Conservation (phyloP, 169 alveolate genomes). For the Perkinsus olseni region DNA sequence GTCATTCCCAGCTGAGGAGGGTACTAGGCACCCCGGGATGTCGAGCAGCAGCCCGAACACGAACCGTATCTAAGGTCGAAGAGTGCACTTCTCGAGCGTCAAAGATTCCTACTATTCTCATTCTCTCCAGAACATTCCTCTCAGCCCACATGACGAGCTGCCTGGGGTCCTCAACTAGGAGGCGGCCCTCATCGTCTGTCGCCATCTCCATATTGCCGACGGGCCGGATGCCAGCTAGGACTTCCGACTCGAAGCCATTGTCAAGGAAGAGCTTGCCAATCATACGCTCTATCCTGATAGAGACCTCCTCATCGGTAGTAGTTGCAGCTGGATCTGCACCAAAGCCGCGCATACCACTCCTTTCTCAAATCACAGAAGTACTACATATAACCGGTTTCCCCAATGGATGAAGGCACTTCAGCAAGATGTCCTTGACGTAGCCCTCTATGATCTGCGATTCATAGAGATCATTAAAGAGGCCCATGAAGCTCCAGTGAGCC, state of each 20-base stretch:
- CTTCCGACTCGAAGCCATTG: background rate
- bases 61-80: background rate
- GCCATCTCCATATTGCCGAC: background rate
- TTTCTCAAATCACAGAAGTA: background rate
- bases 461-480: background rate
- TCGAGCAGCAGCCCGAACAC: background rate
- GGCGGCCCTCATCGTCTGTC: background rate
- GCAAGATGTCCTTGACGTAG: background rate
- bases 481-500: background rate
- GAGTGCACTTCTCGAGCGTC: background rate
- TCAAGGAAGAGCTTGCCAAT: background rate
- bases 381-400: background rate
- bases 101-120: background rate
- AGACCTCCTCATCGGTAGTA: background rate
- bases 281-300: background rate
- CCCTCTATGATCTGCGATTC: background rate
- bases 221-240: background rate
- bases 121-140: background rate
- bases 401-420: background rate
- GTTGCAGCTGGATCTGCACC: background rate
- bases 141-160: background rate
- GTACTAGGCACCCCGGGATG: background rate
- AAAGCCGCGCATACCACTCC: background rate
- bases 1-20: background rate
- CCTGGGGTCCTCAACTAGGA: background rate